Evolutionary conservation across 2,329 filamentous ascomycete species (phyloP), one percentile per base, ranked within the genome.

Genomic region (Microthyrium microscopicum): DNA sequence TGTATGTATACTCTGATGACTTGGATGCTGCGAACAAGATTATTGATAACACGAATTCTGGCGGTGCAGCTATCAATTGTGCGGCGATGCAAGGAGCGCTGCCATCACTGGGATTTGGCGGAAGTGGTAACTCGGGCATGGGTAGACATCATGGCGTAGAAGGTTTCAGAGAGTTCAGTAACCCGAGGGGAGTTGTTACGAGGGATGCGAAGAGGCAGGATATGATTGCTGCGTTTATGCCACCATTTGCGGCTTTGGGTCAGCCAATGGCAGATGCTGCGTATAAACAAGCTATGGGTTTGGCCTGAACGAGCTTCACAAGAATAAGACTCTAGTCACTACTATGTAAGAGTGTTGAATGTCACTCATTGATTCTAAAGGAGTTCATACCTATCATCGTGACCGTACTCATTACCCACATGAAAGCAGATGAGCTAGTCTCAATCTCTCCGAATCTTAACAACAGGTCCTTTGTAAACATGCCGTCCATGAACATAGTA

Each of bases 401-500:
- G n/a, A n/a, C n/a, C n/a, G n/a, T n/a, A n/a, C n/a, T n/a, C n/a
- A n/a, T n/a, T n/a, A n/a, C n/a, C n/a, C n/a, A n/a, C n/a, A n/a
- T n/a, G n/a, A n/a, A n/a, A n/a, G n/a, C n/a, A n/a, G n/a, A n/a
- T n/a, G n/a, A n/a, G n/a, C n/a, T n/a, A n/a, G n/a, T n/a, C n/a
- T n/a, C n/a, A n/a, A n/a, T n/a, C n/a, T n/a, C n/a, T n/a, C n/a
- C n/a, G n/a, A n/a, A n/a, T n/a, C n/a, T n/a, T n/a, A n/a, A 27
- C 26, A 7, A 40, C 38, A 13, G 50, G 51, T 2, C 51, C 49
- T n/a, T 45, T 42, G 41, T 64, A 66, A 16, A 50, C 44, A 24
- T 57, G 48, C 16, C 51, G 48, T 2, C 58, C 62, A 25, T 46
- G 41, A 3, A 55, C 11, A 38, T 61, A 66, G 40, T 58, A 65